phyloP scores from a whole-genome alignment of 106 monocot species.

The Apostasia shenzhenica region DNA sequence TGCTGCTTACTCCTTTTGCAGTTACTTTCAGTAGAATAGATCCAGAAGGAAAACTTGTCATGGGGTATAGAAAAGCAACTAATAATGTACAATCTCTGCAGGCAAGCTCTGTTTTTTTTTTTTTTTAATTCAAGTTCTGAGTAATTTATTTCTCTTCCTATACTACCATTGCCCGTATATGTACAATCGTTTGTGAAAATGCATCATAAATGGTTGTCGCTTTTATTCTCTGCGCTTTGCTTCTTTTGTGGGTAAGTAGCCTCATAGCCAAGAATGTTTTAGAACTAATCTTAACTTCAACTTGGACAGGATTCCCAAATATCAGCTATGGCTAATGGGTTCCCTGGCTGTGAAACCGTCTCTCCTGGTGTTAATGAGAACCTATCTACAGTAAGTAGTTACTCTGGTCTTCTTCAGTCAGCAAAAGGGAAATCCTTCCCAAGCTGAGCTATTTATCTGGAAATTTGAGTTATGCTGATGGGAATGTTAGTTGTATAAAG shows the following conservation, averaged over 20 bases:
- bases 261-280: neutral
- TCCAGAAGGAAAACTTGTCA: constrained; percentile 94
- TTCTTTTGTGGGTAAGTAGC: neutral
- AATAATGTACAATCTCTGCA: constrained; percentile 68
- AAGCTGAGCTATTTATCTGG: constrained; percentile 36
- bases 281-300: neutral
- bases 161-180: neutral
- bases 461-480: constrained; percentile 40
- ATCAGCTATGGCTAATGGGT: constrained; percentile 83
- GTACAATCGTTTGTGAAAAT: neutral
- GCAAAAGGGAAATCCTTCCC: constrained; percentile 38
- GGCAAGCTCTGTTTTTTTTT: constrained; percentile 23
- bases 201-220: too few species aligned
- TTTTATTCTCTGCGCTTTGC: neutral
- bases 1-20: constrained; percentile 24
- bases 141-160: neutral
- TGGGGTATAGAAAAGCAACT: constrained; percentile 94
- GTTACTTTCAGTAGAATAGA: constrained; percentile 99
- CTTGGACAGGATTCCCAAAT: constrained; percentile 78
- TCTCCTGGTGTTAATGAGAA: constrained; percentile 56
- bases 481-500: constrained; percentile 43
- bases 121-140: neutral
- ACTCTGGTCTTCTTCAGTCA: constrained; percentile 52
- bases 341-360: constrained; percentile 49
- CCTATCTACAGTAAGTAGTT: constrained; percentile 67